A percentile compares a stretch with the other conserved stretches of the same genome.
These are phyloP conservation scores for Mrakia blollopis DNA, from an alignment of 768 basidiomycete genomes.

Conservation along the genomic window DNA sequence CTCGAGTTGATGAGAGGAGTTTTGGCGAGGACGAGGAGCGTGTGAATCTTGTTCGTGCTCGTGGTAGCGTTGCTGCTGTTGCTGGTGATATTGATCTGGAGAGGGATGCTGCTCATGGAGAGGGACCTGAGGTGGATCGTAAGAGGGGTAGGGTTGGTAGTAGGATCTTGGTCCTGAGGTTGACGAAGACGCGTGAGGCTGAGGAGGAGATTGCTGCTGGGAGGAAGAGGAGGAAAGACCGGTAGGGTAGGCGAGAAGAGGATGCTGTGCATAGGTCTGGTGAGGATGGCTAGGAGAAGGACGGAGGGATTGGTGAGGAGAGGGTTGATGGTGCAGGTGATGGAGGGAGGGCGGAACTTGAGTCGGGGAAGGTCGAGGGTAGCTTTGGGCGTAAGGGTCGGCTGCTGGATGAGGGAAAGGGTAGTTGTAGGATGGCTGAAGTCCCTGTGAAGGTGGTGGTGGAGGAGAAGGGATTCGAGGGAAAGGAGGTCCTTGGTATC, in stretches of 20 bases:
- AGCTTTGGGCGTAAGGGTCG: neutral
- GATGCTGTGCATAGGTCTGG: neutral
- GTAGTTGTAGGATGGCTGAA: slow-evolving; percentile 1
- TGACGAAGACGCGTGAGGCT: slow-evolving; percentile 2
- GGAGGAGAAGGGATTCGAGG: neutral
- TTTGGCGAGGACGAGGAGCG: neutral
- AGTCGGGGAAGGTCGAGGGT: neutral
- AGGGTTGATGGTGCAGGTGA: neutral
- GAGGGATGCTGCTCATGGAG: neutral
- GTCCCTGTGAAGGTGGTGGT: neutral
- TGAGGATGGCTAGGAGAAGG: slow-evolving; percentile 6
- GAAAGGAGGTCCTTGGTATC: neutral
- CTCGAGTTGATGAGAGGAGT: neutral
- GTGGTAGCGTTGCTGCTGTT: neutral
- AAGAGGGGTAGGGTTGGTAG: neutral
- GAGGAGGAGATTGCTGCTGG: neutral
- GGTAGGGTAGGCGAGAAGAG: slow-evolving; percentile 2
- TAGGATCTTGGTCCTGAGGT: neutral
- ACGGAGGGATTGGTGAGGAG: neutral
- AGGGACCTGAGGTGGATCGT: neutral
- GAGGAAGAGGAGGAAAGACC: neutral
- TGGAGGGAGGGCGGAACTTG: neutral
- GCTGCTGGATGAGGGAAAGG: neutral
- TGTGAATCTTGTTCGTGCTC: neutral
- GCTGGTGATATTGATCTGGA: neutral